Evolutionary conservation across 352 stramenopile species (phyloP).

Genomic region (Phytopythium sindhum): DNA sequence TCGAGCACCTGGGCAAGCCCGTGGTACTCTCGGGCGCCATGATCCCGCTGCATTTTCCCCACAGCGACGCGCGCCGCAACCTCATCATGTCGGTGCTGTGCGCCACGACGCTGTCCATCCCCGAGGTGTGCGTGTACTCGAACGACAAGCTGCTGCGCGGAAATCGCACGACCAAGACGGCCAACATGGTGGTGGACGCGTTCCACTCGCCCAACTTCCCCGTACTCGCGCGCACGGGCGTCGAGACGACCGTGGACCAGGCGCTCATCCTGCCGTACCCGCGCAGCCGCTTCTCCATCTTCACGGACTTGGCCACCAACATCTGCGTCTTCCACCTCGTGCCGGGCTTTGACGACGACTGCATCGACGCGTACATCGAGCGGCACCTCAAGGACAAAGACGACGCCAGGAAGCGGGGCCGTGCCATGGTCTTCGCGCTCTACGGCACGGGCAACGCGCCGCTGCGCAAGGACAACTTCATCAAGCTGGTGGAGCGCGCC

Average conservation of each 20-base stretch:
- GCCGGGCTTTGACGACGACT: constrained; percentile 84
- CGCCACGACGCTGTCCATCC: constrained; percentile 70
- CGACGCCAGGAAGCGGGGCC: constrained; percentile 19
- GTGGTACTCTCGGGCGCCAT: constrained; percentile 95
- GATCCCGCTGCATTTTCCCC: constrained; percentile 94
- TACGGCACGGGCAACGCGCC: constrained; percentile 96
- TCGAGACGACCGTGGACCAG: constrained; percentile 91
- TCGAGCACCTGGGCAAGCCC: constrained; percentile 96
- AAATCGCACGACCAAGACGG: constrained; percentile 96
- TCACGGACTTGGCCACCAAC: constrained; percentile 90
- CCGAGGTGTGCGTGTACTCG: constrained; percentile 94
- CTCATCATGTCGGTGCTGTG: constrained; percentile 94
- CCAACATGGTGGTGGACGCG: constrained; percentile 92
- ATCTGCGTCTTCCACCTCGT: constrained; percentile 92
- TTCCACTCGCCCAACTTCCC: constrained; percentile 97
- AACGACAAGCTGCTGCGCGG: constrained; percentile 93
- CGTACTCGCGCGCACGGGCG: constrained; percentile 90
- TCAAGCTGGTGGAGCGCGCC: constrained; percentile 83
- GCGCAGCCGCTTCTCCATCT: constrained; percentile 82
- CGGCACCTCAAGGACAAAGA: constrained; percentile 44
- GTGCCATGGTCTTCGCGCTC: constrained; percentile 90
- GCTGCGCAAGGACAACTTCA: constrained; percentile 82
- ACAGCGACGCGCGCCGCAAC: constrained; percentile 96
- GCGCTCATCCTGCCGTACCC: constrained; percentile 89
- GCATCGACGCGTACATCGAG: constrained; percentile 79